phyloP scores from a whole-genome alignment of 139 green algal genomes.

The Chlorella sorokiniana region DNA sequence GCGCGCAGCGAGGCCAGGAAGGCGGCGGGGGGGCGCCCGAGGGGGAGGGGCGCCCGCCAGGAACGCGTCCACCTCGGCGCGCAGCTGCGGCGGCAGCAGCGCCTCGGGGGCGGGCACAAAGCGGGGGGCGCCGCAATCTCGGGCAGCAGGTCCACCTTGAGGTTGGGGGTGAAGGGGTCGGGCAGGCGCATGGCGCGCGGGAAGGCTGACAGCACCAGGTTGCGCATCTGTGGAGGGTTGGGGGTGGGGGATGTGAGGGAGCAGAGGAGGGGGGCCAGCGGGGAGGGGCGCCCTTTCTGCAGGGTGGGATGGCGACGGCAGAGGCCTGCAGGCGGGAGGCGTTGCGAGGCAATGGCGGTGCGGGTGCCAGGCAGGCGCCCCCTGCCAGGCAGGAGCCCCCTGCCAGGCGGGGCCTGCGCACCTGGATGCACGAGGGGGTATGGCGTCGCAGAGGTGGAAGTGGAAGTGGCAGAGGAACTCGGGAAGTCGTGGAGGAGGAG shows the following conservation, averaged over 20 bases:
- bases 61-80: constrained; percentile 73
- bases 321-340: neutral
- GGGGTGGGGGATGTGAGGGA: neutral
- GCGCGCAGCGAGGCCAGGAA: constrained; percentile 71
- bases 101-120: constrained; percentile 62
- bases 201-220: constrained; percentile 97
- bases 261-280: neutral
- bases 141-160: constrained; percentile 97
- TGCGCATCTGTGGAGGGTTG: constrained; percentile 84
- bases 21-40: constrained; percentile 30
- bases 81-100: constrained; percentile 62
- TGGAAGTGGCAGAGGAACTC: constrained; percentile 99
- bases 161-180: constrained; percentile 98
- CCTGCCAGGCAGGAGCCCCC: neutral
- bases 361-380: neutral
- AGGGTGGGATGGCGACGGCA: neutral
- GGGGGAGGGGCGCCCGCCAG: constrained; percentile 32
- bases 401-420: neutral
- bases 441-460: constrained; percentile 91
- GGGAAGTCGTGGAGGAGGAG: constrained; percentile 99
- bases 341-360: neutral
- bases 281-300: neutral
- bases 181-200: constrained; percentile 96
- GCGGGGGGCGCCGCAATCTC: constrained; percentile 84
- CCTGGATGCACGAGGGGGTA: constrained; percentile 94